Evolutionary conservation across 768 basidiomycete species (phyloP).

Genomic region (Pleurotus cornucopiae): DNA sequence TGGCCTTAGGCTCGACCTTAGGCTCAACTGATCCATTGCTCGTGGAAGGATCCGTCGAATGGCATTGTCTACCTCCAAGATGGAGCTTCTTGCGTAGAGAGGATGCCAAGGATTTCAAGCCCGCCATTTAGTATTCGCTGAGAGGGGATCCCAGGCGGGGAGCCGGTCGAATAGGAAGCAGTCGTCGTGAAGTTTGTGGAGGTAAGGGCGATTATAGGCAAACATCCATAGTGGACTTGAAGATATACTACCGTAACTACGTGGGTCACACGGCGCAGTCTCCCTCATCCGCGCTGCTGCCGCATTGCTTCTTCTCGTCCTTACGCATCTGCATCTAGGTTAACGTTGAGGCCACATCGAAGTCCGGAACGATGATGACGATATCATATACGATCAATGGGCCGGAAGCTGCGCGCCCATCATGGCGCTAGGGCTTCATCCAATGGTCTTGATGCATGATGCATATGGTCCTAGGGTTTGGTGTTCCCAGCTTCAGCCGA

Average conservation of each 20-base stretch:
- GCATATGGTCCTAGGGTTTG: no score
- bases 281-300: background rate
- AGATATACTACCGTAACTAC: background rate
- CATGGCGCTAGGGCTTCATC: no score
- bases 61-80: background rate
- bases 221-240: background rate
- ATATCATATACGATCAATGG: no score
- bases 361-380: no score
- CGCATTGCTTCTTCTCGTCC: background rate
- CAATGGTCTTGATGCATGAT: no score
- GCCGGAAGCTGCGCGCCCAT: no score
- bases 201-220: background rate
- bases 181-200: background rate
- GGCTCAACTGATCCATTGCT: background rate
- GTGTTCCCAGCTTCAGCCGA: no score
- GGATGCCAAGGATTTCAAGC: background rate
- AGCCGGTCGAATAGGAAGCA: background rate
- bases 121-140: background rate
- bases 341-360: no score
- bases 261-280: background rate
- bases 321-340: no score
- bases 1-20: background rate
- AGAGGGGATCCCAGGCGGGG: background rate
- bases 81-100: conserved; percentile 2
- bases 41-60: background rate